Evolutionary conservation across 164 flowering plant species (phyloP).

Genomic region (Magnolia changhungtana): DNA sequence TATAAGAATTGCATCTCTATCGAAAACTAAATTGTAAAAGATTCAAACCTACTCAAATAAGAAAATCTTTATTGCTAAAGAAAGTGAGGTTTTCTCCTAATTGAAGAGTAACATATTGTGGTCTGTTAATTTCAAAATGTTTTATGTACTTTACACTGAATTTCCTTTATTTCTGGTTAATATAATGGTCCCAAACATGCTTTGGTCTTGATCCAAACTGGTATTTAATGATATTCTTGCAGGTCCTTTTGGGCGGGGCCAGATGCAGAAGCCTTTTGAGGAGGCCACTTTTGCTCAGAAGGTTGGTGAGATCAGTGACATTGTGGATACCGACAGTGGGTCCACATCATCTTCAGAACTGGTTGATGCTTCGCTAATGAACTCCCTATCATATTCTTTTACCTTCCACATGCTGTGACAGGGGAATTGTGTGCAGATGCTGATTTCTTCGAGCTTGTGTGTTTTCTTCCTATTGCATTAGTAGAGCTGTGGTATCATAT

Average conservation of each 20-base stretch:
- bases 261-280: slow-evolving; percentile 98
- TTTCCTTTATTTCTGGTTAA: too few relatives aligned
- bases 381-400: background rate
- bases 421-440: background rate
- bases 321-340: slow-evolving; percentile 93
- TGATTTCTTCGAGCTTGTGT: background rate
- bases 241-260: slow-evolving; percentile 83
- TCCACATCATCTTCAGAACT: slow-evolving; percentile 82
- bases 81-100: too few relatives aligned
- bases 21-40: too few relatives aligned
- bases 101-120: too few relatives aligned
- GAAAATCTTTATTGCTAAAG: too few relatives aligned
- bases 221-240: slow-evolving; percentile 14
- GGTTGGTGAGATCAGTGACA: slow-evolving; percentile 87
- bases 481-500: background rate
- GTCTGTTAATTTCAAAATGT: too few relatives aligned
- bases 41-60: too few relatives aligned
- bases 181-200: background rate
- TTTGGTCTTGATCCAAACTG: background rate
- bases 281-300: slow-evolving; percentile 76
- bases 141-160: too few relatives aligned
- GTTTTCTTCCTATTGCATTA: background rate
- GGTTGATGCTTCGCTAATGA: slow-evolving; percentile 30
- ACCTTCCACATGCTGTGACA: background rate
- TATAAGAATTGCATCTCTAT: too few relatives aligned